Percentiles rank a stretch among this genome's conserved stretches.
These are phyloP conservation scores for Talaromyces marneffei DNA, from an alignment of 2,329 filamentous ascomycete genomes.

Conservation along the genomic window DNA sequence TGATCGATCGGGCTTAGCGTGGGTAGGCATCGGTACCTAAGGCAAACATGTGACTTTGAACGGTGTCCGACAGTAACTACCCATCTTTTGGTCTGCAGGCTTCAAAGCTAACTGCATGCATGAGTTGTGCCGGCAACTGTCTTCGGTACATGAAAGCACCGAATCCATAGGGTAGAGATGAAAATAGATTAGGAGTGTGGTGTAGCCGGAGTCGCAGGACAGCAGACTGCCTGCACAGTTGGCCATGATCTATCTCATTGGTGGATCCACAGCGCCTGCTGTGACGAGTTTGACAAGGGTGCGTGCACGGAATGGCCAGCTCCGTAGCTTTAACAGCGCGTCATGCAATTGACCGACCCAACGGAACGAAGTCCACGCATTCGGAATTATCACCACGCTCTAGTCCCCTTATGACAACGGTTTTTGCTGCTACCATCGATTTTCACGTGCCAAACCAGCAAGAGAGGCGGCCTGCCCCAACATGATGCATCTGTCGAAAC, in stretches of 20 bases:
- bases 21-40: too few species aligned
- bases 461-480: background rate
- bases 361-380: background rate
- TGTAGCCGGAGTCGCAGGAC: too few species aligned
- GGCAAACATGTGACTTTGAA: background rate
- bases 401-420: background rate
- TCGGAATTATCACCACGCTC: background rate
- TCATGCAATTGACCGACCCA: background rate
- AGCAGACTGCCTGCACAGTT: background rate
- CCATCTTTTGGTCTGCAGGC: background rate
- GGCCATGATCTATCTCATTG: background rate
- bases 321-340: background rate
- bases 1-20: background rate
- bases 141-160: background rate
- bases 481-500: background rate
- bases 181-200: background rate
- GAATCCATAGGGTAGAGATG: background rate
- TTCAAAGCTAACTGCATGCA: background rate
- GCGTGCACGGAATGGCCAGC: background rate
- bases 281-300: background rate
- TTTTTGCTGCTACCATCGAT: background rate
- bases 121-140: background rate
- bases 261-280: background rate
- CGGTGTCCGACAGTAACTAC: background rate
- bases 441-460: slow-evolving; percentile 5